phyloP scores from a whole-genome alignment of 148 eudicot species.

The Gaultheria prostrata region DNA sequence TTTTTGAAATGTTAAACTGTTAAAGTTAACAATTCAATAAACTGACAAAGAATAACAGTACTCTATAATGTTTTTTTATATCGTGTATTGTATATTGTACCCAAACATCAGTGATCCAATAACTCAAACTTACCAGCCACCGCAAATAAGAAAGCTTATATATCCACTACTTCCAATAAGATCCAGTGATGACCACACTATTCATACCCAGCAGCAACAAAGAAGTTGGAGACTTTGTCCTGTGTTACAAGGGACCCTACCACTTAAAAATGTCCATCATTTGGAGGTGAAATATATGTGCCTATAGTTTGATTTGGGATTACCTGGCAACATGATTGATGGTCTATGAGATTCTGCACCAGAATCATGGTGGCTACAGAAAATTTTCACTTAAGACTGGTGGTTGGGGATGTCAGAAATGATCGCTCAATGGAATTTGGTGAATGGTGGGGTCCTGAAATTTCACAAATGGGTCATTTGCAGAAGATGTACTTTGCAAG shows the following conservation, averaged over 20 bases:
- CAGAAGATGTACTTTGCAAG: neutral
- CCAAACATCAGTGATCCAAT: neutral
- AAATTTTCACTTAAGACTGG: neutral
- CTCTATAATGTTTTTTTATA: too few species aligned
- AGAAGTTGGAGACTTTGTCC: neutral
- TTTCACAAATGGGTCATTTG: neutral
- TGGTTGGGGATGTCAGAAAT: neutral
- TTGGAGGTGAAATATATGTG: neutral
- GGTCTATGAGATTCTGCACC: slow-evolving; percentile 7
- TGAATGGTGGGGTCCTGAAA: neutral
- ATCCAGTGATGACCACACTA: neutral
- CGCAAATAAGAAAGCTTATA: neutral
- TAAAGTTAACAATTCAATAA: too few species aligned
- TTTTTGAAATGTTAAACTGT: too few species aligned
- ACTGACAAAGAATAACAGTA: too few species aligned
- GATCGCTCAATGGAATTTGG: neutral
- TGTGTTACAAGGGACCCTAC: neutral
- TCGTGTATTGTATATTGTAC: neutral
- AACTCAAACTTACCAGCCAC: neutral
- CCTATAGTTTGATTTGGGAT: neutral
- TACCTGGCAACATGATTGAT: neutral
- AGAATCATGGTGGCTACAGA: neutral
- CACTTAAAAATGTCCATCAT: neutral
- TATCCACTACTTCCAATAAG: neutral
- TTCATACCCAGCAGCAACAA: neutral